Conservation (phyloP, 345 rosid genomes). For the Salix udensis region DNA sequence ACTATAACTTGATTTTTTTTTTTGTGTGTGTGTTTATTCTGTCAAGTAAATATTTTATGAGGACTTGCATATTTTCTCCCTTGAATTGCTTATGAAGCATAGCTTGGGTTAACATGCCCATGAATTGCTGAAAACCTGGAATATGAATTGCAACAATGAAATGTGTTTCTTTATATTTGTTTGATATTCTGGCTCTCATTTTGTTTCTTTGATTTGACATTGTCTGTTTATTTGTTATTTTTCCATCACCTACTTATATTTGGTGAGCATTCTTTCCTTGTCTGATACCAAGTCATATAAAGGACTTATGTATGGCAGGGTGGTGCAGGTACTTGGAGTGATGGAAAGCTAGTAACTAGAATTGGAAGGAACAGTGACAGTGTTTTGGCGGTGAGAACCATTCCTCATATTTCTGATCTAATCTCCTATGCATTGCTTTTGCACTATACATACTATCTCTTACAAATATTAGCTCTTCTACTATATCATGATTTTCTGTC, state of each 20-base stretch:
- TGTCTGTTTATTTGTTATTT: background rate
- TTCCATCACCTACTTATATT: background rate
- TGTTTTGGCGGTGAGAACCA: slow-evolving; percentile 67
- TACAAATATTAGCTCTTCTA: background rate
- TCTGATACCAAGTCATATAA: slow-evolving; percentile 25
- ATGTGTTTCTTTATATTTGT: background rate
- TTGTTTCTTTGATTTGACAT: background rate
- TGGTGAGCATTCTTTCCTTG: background rate
- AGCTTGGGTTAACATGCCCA: background rate
- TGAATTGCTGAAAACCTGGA: background rate
- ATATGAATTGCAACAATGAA: background rate
- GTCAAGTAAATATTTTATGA: background rate
- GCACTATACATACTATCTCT: background rate
- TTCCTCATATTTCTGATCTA: slow-evolving; percentile 4
- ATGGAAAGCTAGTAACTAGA: slow-evolving; percentile 95
- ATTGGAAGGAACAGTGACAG: slow-evolving; percentile 87
- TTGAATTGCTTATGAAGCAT: background rate
- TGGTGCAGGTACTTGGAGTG: slow-evolving; percentile 99
- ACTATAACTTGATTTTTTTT: background rate
- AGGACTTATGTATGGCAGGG: slow-evolving; percentile 94
- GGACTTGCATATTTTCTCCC: background rate
- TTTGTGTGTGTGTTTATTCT: background rate
- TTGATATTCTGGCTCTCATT: background rate
- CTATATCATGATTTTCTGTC: background rate
- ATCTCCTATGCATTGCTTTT: background rate